These are phyloP conservation scores for Sideroxylon spinosum DNA, from an alignment of 179 eudicot genomes.

Conservation along the genomic window DNA sequence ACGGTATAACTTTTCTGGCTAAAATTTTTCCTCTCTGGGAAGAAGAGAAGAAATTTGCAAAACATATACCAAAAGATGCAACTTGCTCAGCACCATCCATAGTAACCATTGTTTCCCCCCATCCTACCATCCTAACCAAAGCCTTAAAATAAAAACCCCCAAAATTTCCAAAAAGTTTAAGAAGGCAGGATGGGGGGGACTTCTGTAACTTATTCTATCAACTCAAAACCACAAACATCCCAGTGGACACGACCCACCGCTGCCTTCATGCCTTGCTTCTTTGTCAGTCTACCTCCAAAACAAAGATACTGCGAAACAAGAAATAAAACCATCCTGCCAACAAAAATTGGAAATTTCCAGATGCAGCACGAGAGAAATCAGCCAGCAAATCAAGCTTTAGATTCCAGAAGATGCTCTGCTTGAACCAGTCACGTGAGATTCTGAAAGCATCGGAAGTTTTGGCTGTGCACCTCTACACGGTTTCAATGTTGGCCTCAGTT, in stretches of 20 bases:
- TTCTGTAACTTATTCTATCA: slow-evolving; percentile 30
- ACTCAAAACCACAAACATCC: slow-evolving; percentile 23
- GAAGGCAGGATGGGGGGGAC: slow-evolving; percentile 17
- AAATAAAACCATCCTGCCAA: slow-evolving; percentile 14
- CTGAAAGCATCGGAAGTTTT: slow-evolving; percentile 30
- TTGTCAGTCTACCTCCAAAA: slow-evolving; percentile 24
- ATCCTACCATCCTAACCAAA: slow-evolving; percentile 18
- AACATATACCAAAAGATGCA: slow-evolving; percentile 17
- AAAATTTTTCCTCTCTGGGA: not conserved
- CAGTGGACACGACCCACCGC: slow-evolving; percentile 16
- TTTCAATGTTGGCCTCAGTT: slow-evolving; percentile 50
- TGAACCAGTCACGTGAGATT: slow-evolving; percentile 34
- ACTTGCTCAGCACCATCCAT: slow-evolving; percentile 16
- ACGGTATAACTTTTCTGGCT: slow-evolving; percentile 11
- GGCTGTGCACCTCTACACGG: slow-evolving; percentile 39
- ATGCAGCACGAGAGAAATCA: slow-evolving; percentile 17
- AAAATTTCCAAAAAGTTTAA: not conserved
- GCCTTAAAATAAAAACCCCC: slow-evolving; percentile 3
- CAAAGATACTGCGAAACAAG: slow-evolving; percentile 20
- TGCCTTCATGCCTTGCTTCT: slow-evolving; percentile 13
- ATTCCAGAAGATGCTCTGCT: slow-evolving; percentile 37
- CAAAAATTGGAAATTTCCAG: slow-evolving; percentile 24
- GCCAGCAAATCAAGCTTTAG: slow-evolving; percentile 39
- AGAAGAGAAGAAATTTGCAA: not conserved
- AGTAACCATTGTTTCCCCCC: slow-evolving; percentile 13